Conservation (phyloP, 2,329 filamentous ascomycete species). For the Alternaria hordeiaustralica region DNA sequence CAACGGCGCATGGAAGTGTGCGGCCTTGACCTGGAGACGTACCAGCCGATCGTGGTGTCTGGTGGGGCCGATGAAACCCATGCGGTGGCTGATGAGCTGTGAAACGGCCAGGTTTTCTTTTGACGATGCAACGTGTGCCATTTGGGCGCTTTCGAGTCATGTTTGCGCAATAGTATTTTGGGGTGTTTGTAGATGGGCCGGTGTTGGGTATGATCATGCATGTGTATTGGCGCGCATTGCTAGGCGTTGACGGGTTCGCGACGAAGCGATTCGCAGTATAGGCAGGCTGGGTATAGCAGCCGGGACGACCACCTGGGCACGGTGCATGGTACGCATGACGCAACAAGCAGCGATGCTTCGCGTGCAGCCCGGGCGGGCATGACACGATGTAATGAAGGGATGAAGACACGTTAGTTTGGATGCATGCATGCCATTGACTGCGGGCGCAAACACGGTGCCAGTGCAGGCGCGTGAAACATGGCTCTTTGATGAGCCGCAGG, state of each 20-base stretch:
- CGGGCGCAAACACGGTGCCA: neutral
- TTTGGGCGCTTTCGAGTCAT: neutral
- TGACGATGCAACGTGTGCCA: constrained; percentile 3
- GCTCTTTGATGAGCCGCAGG: constrained; percentile 3
- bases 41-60: constrained; percentile 34
- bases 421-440: neutral
- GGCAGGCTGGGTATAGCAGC: constrained; percentile 8
- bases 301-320: neutral
- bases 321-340: constrained; percentile 18
- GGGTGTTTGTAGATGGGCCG: neutral
- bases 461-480: constrained; percentile 4
- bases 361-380: neutral
- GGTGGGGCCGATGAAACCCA: constrained; percentile 12
- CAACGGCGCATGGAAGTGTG: constrained; percentile 60
- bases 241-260: constrained; percentile 5
- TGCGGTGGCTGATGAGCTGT: constrained; percentile 10
- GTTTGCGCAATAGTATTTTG: neutral
- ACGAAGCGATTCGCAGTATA: constrained; percentile 7
- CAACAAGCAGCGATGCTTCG: constrained; percentile 11
- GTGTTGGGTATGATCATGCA: neutral
- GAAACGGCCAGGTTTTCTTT: constrained; percentile 9
- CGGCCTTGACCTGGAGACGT: constrained; percentile 58
- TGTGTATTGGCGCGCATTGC: constrained; percentile 1
- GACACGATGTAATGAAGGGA: neutral
- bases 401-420: neutral